Evolutionary conservation across 805 yeast species (phyloP), one percentile per base, ranked within the genome.

Genomic region (Myxozyma vanderwaltii): DNA sequence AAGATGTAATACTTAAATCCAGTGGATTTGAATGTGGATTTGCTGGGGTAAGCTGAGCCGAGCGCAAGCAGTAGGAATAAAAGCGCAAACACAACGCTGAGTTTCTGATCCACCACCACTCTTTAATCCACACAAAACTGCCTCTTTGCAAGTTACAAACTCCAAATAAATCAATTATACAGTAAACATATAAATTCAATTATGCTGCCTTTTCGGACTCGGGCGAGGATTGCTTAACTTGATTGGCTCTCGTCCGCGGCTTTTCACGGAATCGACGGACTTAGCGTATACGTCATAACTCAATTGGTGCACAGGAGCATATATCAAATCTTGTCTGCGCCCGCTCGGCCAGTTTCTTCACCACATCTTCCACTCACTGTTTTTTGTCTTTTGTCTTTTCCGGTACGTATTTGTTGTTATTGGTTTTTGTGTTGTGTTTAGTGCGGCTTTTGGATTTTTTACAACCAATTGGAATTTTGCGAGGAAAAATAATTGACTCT

Each of bases 211-310:
- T 19, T 3, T 15, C 12, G 5, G 10, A 24, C 23, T 5, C 27
- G 13, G 24, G 24, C 10, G 3, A 2, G 35, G 48, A 26, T n/a
- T 19, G 40, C 39, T 33, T 47, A 21, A 10, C 6, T 29, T 29
- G 33, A 29, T 29, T 29, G 33, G 33, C 33, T 29, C 33, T 29
- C 33, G 33, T 29, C 38, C 49, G 19, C 38, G 21, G 51, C 51
- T 29, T 29, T n/a, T n/a, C n/a, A n/a, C n/a, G 49, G 49, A 35
- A 27, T 10, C 27, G 38, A 29, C 49, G 49, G 51, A 47, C n/a
- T 7, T 19, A 19, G 40, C 26, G 23, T 4, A 17, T 48, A 48
- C 52, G 52, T 48, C 52, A 48, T 48, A 3, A 26, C 33, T 27
- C 33, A 44, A 24, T 24, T 44, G 23, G 29, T n/a, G 26, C 45